These are phyloP conservation scores for Kockovaella imperatae DNA, from an alignment of 768 basidiomycete species.

Conservation along the genomic window DNA sequence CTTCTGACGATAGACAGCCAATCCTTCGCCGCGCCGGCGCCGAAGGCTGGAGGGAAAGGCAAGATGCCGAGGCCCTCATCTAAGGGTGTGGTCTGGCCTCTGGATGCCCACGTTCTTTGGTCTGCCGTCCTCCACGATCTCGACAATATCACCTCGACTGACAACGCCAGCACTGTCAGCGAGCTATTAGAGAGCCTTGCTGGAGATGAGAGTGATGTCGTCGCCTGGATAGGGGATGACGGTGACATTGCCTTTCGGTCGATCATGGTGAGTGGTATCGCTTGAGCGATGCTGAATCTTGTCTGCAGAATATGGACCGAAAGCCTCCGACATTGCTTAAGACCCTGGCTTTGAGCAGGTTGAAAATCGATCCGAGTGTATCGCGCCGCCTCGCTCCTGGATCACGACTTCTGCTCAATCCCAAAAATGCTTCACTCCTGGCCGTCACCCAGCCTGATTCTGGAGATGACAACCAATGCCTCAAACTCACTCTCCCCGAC, in stretches of 20 bases:
- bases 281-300: constrained; percentile 1
- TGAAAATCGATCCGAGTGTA: too few relatives aligned
- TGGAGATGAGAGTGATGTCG: constrained; percentile 33
- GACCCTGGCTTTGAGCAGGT: too few relatives aligned
- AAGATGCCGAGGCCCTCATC: constrained; percentile 6
- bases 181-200: constrained; percentile 17
- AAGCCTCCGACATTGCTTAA: constrained; percentile 57
- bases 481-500: too few relatives aligned
- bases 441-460: too few relatives aligned
- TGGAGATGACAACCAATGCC: too few relatives aligned
- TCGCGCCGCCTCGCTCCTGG: too few relatives aligned
- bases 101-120: constrained; percentile 59
- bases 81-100: constrained; percentile 50
- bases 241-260: constrained; percentile 24
- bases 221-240: constrained; percentile 29
- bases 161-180: constrained; percentile 11
- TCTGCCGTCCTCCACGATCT: constrained; percentile 15
- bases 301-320: constrained; percentile 70
- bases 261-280: constrained; percentile 20
- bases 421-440: too few relatives aligned
- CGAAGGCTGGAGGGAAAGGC: constrained; percentile 34
- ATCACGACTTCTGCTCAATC: too few relatives aligned
- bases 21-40: constrained; percentile 54
- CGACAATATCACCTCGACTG: not conserved
- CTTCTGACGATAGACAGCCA: constrained; percentile 68